These are phyloP conservation scores for Acacia confusa DNA, from an alignment of 306 rosid genomes.

Conservation along the genomic window DNA sequence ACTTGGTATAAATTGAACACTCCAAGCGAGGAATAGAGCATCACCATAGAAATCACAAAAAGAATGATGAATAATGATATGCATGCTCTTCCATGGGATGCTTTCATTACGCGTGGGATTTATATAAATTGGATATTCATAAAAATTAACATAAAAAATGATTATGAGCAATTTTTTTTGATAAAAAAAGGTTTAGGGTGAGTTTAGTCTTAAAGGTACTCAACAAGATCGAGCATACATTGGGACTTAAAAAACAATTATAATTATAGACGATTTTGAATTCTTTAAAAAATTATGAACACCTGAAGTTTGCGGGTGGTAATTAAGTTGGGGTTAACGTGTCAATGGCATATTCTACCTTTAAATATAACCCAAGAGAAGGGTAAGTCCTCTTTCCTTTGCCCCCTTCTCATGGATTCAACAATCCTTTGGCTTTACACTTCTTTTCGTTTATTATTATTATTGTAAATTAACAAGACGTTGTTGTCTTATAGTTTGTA, in stretches of 20 bases:
- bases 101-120: no score
- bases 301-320: background rate
- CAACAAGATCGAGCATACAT: accelerated
- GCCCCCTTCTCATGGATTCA: background rate
- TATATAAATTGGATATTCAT: no score
- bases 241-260: no score
- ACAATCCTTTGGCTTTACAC: background rate
- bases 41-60: no score
- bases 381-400: background rate
- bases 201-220: no score
- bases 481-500: background rate
- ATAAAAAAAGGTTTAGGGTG: no score
- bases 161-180: background rate
- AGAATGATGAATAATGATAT: no score
- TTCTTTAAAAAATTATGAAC: background rate
- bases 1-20: no score
- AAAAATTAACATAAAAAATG: no score
- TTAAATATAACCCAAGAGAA: background rate
- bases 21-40: no score
- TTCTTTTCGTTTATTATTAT: background rate
- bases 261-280: no score
- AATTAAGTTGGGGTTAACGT: background rate
- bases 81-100: no score
- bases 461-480: background rate
- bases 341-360: background rate